Conservation (phyloP, 257 asterid genomes). For the Solanum phureja region DNA sequence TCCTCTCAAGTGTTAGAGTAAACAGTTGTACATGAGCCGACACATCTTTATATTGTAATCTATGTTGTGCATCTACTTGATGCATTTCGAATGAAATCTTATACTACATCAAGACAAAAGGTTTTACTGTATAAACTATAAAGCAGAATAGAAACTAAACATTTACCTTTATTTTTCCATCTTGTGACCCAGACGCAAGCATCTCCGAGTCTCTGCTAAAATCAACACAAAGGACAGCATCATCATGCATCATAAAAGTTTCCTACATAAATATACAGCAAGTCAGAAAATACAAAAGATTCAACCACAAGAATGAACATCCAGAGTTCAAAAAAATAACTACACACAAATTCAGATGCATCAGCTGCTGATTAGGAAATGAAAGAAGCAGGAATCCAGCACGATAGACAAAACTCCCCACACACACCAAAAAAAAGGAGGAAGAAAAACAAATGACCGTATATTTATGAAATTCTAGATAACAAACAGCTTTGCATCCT, state of each 20-base stretch:
- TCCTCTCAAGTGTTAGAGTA: not conserved
- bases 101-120: not conserved
- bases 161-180: slow-evolving; percentile 89
- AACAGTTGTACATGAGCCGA: not conserved
- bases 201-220: slow-evolving; percentile 97
- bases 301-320: not conserved
- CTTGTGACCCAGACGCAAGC: slow-evolving; percentile 97
- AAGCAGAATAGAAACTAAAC: not conserved
- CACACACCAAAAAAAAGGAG: not conserved
- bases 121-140: not conserved
- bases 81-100: not conserved
- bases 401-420: not conserved
- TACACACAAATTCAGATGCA: not conserved
- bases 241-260: slow-evolving; percentile 97
- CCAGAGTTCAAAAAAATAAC: not conserved
- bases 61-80: not conserved
- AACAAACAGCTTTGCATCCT: not conserved
- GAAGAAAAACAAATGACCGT: not conserved
- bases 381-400: not conserved
- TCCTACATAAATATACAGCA: slow-evolving; percentile 48
- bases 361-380: not conserved
- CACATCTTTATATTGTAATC: not conserved
- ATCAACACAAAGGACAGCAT: slow-evolving; percentile 84
- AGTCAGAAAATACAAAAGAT: slow-evolving; percentile 8
- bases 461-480: not conserved